Base-by-base conservation (phyloP, 768 basidiomycete genomes). In the Fomitopsis pulvina region DNA sequence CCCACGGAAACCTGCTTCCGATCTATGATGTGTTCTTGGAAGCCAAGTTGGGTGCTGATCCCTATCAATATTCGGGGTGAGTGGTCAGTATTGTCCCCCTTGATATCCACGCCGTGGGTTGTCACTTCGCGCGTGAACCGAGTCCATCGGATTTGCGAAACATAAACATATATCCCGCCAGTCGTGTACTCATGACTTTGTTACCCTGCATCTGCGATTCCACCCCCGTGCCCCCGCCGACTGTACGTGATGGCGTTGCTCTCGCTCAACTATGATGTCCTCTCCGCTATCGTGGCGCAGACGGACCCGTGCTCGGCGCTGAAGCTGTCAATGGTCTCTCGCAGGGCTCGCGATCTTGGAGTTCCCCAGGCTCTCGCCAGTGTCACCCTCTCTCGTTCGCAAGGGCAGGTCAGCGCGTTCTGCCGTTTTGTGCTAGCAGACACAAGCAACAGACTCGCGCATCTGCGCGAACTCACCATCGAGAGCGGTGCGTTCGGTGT, bases 201-300 rank as follows among this genome's bases (percentile, higher is more conserved):
- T n/a, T 9, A 34, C 10, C 10, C n/a, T n/a, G 10, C 10, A 9
- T 34, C 10, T 34, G 25, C 45, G 46, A 21, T 16, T 38, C 4
- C 37, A 9, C 11, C 45, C 45, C 42, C 40, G 9, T 34, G 8
- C 45, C 29, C 40, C 39, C 38, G 39, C 43, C 42, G n/a, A n/a
- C 43, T 39, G 32, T 30, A 24, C n/a, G 41, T 40, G 38, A 49
- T 55, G 53, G 28, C 47, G 14, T 38, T 58, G 38, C 46, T 58
- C 43, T 14, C 41, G 14, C 57, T 58, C 51, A 58, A 55, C 43
- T 51, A 42, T 51, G 57, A 58, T 39, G 57, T 58, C 30, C 53
- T 58, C 44, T 47, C 38, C 40, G 41, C 48, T 38, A 58, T 58
- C 45, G n/a, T 48, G 5, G 18, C 14, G 6, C 38, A 39, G 12